phyloP scores from a whole-genome alignment of 2,329 filamentous ascomycete species.

The Cladosporium sp. region DNA sequence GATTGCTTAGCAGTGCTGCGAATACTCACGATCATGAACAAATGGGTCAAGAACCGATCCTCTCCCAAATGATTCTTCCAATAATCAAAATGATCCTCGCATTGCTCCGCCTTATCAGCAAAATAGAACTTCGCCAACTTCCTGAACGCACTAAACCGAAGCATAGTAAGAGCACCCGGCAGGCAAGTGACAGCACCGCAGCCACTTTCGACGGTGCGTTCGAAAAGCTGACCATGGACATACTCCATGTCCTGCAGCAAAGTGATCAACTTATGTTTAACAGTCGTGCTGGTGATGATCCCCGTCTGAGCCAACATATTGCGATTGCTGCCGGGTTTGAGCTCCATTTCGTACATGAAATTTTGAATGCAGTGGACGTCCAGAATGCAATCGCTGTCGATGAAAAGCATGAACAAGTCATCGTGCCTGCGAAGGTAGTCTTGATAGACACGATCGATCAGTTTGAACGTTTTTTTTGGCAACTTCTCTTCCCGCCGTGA shows the following conservation, averaged over 20 bases:
- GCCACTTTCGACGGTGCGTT: constrained; percentile 89
- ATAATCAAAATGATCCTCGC: constrained; percentile 93
- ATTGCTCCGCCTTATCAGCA: constrained; percentile 91
- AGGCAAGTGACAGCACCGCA: constrained; percentile 93
- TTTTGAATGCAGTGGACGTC: constrained; percentile 91
- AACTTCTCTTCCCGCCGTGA: constrained; percentile 89
- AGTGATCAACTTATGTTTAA: constrained; percentile 83
- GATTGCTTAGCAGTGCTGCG: not conserved
- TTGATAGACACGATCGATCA: constrained; percentile 88
- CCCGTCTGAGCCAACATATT: constrained; percentile 98
- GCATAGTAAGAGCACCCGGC: constrained; percentile 88
- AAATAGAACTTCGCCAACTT: constrained; percentile 99
- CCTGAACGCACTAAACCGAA: constrained; percentile 92
- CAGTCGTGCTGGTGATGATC: constrained; percentile 90
- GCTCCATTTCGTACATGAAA: constrained; percentile 97
- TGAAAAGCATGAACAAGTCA: constrained; percentile 91
- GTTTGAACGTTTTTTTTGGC: constrained; percentile 89
- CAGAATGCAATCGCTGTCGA: constrained; percentile 94
- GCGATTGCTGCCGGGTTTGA: constrained; percentile 84
- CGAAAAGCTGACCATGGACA: constrained; percentile 92
- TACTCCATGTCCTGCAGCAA: constrained; percentile 97
- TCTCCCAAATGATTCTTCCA: constrained; percentile 93
- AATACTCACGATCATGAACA: constrained; percentile 86
- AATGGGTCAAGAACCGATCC: constrained; percentile 92
- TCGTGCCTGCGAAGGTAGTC: constrained; percentile 83